Percentiles rank a stretch among this genome's conserved stretches.
Conservation (phyloP, 495 filamentous ascomycete genomes). For the Parathielavia appendiculata region DNA sequence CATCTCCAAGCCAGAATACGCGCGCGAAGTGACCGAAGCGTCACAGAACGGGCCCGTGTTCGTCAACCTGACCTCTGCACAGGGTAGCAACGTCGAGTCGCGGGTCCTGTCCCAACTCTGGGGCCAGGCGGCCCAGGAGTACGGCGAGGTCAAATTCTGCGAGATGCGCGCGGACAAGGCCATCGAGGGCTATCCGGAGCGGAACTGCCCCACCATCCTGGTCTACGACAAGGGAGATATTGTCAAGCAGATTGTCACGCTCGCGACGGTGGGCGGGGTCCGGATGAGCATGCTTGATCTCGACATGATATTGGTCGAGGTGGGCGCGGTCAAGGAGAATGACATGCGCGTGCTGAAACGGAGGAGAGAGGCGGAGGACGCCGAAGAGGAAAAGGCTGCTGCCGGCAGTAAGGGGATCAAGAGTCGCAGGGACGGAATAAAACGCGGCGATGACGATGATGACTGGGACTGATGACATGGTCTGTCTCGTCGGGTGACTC, state of each 20-base stretch:
- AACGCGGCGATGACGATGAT: slow-evolving; percentile 46
- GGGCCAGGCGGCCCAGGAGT: slow-evolving; percentile 74
- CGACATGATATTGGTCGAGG: slow-evolving; percentile 71
- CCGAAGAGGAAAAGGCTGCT: slow-evolving; percentile 42
- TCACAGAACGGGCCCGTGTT: slow-evolving; percentile 68
- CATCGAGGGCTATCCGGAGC: slow-evolving; percentile 93
- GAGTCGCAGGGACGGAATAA: slow-evolving; percentile 34
- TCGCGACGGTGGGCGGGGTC: slow-evolving; percentile 69
- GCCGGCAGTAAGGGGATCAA: slow-evolving; percentile 40
- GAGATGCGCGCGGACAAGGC: slow-evolving; percentile 90
- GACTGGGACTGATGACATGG: slow-evolving; percentile 65
- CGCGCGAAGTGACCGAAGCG: slow-evolving; percentile 85
- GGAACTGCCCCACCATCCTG: slow-evolving; percentile 89
- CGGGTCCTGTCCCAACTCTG: slow-evolving; percentile 79
- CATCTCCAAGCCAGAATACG: slow-evolving; percentile 88
- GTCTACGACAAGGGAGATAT: slow-evolving; percentile 92
- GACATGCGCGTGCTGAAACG: slow-evolving; percentile 73
- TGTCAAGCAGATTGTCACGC: slow-evolving; percentile 76
- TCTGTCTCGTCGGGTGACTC: slow-evolving; percentile 10
- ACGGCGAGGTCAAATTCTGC: slow-evolving; percentile 94
- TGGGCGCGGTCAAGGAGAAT: slow-evolving; percentile 68
- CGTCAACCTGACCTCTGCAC: slow-evolving; percentile 76
- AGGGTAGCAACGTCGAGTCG: slow-evolving; percentile 71
- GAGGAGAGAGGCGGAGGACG: slow-evolving; percentile 55
- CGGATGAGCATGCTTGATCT: slow-evolving; percentile 59